A percentile compares a stretch with the other conserved stretches of the same genome.
Evolutionary conservation across 305 asterid genomes (phyloP).

Genomic region (Plantago coronopus): DNA sequence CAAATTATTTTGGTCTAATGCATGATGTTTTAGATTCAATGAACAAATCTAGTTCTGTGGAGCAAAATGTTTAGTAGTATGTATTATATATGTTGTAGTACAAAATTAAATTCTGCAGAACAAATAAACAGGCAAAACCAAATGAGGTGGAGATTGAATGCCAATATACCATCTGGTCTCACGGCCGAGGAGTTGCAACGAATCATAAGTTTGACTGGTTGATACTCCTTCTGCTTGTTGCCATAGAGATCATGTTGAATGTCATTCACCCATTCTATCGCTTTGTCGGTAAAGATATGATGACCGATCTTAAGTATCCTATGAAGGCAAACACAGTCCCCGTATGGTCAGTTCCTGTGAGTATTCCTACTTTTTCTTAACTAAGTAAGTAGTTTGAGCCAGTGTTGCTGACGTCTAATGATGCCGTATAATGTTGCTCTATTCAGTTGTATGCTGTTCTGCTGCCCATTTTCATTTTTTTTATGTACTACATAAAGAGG

Average conservation of each 20-base stretch:
- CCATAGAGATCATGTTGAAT: constrained; percentile 57
- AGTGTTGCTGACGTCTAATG: not conserved
- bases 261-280: constrained; percentile 90
- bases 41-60: no score
- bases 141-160: constrained; percentile 38
- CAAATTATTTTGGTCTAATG: no score
- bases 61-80: no score
- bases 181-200: constrained; percentile 73
- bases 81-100: no score
- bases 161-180: constrained; percentile 59
- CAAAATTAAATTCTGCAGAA: no score
- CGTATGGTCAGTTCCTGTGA: constrained; percentile 87
- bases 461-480: constrained; percentile 51
- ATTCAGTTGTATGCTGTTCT: constrained; percentile 63
- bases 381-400: not conserved
- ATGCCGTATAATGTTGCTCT: constrained; percentile 15
- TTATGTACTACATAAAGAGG: constrained; percentile 59
- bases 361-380: constrained; percentile 19
- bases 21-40: no score
- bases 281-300: constrained; percentile 82
- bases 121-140: constrained; percentile 39
- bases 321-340: constrained; percentile 79
- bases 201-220: constrained; percentile 91
- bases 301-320: constrained; percentile 87
- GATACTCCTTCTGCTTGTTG: constrained; percentile 75